Evolutionary conservation across 768 basidiomycete species (phyloP), one percentile per base, ranked within the genome.

Genomic region (Floccularia luteovirens): DNA sequence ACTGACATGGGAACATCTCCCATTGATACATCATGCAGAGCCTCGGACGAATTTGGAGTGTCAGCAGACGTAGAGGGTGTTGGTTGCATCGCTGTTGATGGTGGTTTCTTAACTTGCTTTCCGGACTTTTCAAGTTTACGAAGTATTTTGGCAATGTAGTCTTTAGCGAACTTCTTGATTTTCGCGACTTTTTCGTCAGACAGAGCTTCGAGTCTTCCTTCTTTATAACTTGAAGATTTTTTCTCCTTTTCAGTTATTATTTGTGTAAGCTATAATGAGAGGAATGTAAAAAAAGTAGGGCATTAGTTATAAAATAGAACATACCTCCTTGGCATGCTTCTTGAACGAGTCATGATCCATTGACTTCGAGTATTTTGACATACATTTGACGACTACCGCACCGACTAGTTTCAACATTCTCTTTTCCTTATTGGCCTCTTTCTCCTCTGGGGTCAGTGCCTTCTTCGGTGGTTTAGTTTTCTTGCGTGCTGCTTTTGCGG

Each of bases 241-340:
- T 94, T 94, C 69, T 99, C 94, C 60, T 96, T 96, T 37, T 92
- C 86, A n/a, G 82, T 72, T 42, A 99, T 84, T 37, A 89, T 56
- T 43, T 84, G 73, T 0, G 91, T 91, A 45, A 96, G 67, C 93
- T 96, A 52, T 11, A 16, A 45, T n/a, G 43, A 22, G 38, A 22
- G 14, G 36, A 40, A n/a, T 47, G 25, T 38, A 17, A 43, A 31
- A 44, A 27, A 21, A 25, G 36, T 2, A 22, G 5, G 23, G 23
- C 17, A 41, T 10, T n/a, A n/a, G 19, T 8, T 11, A 39, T n/a
- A 24, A 38, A 22, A 40, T 39, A 22, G 3, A 21, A 54, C 74
- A 44, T 46, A 90, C 94, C 77, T 97, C 90, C 57, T 91, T 90
- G 2, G 96, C 96, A 55, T 96, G 80, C 55, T 82, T 82, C 71